These are phyloP conservation scores for Sarocladium oryzae DNA, from an alignment of 2,329 filamentous ascomycete species.

Conservation along the genomic window DNA sequence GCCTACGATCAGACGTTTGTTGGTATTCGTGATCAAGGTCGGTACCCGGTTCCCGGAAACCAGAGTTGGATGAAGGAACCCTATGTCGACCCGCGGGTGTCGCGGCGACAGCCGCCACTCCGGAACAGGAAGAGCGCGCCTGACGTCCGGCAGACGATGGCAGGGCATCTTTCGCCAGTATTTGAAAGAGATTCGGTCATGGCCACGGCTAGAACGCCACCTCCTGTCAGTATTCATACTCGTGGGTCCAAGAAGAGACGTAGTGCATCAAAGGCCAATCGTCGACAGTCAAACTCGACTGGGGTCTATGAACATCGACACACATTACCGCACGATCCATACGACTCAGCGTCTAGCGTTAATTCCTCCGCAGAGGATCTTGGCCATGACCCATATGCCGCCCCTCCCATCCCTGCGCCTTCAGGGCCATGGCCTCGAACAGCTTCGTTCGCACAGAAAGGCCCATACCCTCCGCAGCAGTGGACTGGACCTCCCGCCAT, in stretches of 20 bases:
- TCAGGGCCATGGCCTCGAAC: background rate
- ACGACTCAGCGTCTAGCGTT: background rate
- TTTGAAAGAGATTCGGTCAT: conserved; percentile 13
- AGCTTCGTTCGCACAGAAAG: background rate
- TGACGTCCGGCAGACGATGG: conserved; percentile 16
- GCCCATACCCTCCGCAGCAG: background rate
- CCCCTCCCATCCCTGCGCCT: background rate
- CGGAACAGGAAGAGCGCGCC: conserved; percentile 17
- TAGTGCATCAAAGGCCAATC: conserved; percentile 13
- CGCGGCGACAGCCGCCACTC: background rate
- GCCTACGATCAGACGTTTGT: conserved; percentile 21
- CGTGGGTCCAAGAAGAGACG: conserved; percentile 24
- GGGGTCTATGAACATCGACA: background rate
- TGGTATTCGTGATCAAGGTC: background rate
- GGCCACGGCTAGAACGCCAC: conserved; percentile 28
- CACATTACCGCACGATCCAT: background rate
- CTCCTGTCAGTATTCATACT: conserved; percentile 37
- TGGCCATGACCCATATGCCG: background rate
- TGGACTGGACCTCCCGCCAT: background rate
- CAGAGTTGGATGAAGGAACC: conserved; percentile 1
- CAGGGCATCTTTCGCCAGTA: conserved; percentile 12
- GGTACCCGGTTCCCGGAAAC: background rate
- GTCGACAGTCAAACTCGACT: conserved; percentile 11
- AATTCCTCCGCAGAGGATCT: background rate
- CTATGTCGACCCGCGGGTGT: background rate